These are phyloP conservation scores for Schizophyllum commune DNA, from an alignment of 1,284 basidiomycete species.

Conservation along the genomic window DNA sequence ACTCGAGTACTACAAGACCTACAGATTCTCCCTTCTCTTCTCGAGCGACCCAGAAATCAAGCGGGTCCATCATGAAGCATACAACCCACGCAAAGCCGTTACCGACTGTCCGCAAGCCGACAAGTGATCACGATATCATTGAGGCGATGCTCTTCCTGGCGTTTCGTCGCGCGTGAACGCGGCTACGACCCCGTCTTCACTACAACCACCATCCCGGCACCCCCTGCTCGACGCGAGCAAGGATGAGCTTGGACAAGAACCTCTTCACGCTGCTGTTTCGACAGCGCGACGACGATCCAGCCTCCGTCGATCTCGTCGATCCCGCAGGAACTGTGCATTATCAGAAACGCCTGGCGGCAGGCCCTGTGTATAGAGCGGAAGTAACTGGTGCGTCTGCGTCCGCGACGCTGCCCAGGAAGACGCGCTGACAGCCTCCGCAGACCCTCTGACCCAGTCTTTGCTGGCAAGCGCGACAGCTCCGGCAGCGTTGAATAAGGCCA, in stretches of 20 bases:
- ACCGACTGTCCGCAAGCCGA: background rate
- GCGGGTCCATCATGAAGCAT: too few species aligned
- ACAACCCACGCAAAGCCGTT: too few species aligned
- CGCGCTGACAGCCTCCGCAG: background rate
- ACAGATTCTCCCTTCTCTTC: too few species aligned
- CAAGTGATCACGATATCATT: background rate
- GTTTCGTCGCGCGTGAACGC: background rate
- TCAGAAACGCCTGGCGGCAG: conserved; percentile 42
- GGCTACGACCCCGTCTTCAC: background rate
- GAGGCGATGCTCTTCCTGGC: background rate
- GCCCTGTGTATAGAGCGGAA: conserved; percentile 49
- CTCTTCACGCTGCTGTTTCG: conserved; percentile 68
- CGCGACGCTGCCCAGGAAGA: background rate
- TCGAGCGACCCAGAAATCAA: too few species aligned
- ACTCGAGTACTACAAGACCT: too few species aligned
- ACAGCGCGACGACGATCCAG: conserved; percentile 48
- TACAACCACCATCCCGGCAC: background rate
- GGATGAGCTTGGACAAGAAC: conserved; percentile 74
- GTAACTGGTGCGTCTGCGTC: conserved; percentile 42
- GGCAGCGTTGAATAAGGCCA: conserved; percentile 57
- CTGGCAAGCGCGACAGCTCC: conserved; percentile 49
- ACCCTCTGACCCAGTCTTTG: conserved; percentile 6
- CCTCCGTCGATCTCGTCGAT: conserved; percentile 61
- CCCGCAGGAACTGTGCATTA: conserved; percentile 57
- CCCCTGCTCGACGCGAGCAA: background rate